phyloP scores from a whole-genome alignment of 1,284 basidiomycete genomes.

The Ceratobasidium sp. region DNA sequence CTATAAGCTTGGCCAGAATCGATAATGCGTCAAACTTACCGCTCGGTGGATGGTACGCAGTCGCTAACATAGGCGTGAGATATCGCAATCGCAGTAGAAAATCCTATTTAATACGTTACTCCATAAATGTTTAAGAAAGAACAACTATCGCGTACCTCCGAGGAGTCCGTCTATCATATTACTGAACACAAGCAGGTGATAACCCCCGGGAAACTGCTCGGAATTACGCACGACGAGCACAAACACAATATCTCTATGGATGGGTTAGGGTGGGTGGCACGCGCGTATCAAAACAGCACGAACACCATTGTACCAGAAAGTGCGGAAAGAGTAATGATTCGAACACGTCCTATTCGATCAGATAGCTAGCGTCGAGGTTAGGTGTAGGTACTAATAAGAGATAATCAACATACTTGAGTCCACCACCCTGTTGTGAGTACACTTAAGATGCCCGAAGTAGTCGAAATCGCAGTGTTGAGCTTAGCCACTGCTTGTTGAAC shows the following conservation, averaged over 20 bases:
- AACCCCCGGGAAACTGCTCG: slow-evolving; percentile 78
- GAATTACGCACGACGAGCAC: slow-evolving; percentile 61
- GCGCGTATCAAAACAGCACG: neutral
- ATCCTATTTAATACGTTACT: slow-evolving; percentile 59
- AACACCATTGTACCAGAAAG: slow-evolving; percentile 39
- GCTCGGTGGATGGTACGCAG: slow-evolving; percentile 64
- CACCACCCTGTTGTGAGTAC: slow-evolving; percentile 43
- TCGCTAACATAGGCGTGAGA: slow-evolving; percentile 77
- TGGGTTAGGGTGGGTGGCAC: neutral
- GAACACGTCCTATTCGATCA: slow-evolving; percentile 30
- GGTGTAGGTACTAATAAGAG: neutral
- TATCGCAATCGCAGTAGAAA: slow-evolving; percentile 66
- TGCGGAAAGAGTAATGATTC: slow-evolving; percentile 14
- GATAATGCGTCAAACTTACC: slow-evolving; percentile 54
- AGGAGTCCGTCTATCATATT: slow-evolving; percentile 81
- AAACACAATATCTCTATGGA: slow-evolving; percentile 26
- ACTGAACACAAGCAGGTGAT: slow-evolving; percentile 84
- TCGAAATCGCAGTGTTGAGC: slow-evolving; percentile 36
- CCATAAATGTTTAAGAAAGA: neutral
- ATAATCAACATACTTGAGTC: slow-evolving; percentile 22
- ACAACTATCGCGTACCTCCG: slow-evolving; percentile 71
- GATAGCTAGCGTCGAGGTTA: slow-evolving; percentile 14
- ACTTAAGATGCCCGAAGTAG: slow-evolving; percentile 34
- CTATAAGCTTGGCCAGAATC: neutral
- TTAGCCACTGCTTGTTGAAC: slow-evolving; percentile 36